Evolutionary conservation across 108 stramenopile species (phyloP).

Genomic region (Parmales sp.): DNA sequence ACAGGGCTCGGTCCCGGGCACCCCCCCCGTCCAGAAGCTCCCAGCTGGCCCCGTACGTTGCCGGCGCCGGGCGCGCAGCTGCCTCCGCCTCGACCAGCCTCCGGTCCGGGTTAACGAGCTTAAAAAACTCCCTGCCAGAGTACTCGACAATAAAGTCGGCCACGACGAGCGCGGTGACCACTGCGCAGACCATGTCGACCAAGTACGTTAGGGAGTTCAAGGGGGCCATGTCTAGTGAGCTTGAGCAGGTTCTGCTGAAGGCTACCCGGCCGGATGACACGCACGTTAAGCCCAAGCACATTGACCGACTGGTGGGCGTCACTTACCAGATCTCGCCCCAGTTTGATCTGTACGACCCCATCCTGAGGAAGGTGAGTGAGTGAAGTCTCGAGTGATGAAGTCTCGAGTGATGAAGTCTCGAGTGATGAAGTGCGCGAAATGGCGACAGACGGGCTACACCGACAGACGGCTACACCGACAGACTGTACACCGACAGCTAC

Average conservation of each 20-base stretch:
- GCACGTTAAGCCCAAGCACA: constrained; percentile 79
- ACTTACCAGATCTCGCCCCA: constrained; percentile 78
- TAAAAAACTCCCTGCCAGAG: not conserved
- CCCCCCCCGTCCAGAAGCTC: too few relatives aligned
- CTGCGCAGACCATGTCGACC: not conserved
- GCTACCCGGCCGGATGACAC: constrained; percentile 71
- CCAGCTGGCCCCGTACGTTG: constrained; percentile 1
- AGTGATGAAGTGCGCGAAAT: too few relatives aligned
- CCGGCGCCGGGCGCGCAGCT: not conserved
- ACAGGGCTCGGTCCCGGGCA: too few relatives aligned
- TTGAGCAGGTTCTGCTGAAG: constrained; percentile 78
- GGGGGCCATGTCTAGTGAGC: constrained; percentile 66
- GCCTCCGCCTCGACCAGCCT: not conserved
- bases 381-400: too few relatives aligned
- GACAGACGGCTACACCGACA: too few relatives aligned
- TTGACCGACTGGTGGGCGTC: constrained; percentile 72
- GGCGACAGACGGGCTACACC: too few relatives aligned
- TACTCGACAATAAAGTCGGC: not conserved
- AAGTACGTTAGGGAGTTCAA: constrained; percentile 48
- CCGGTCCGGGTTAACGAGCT: not conserved
- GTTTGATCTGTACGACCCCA: constrained; percentile 80
- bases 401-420: too few relatives aligned
- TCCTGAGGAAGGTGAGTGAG: constrained; percentile 75
- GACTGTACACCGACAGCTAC: too few relatives aligned
- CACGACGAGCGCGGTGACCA: not conserved